These are phyloP conservation scores for Colletotrichum sp. DNA, from an alignment of 2,329 filamentous ascomycete genomes.

Conservation along the genomic window DNA sequence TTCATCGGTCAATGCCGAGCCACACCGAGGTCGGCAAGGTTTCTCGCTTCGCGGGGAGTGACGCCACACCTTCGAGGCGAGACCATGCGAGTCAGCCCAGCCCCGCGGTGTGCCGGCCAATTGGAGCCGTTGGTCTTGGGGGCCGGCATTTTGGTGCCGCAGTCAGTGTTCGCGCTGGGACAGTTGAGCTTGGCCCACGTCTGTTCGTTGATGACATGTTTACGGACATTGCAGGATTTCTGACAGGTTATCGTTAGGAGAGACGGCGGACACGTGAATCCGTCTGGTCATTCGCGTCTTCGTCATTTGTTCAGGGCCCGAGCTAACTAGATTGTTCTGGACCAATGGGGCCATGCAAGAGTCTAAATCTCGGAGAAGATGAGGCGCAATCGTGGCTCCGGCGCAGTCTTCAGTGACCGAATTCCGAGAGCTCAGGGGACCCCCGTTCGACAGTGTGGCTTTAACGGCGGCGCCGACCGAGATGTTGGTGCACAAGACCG, in stretches of 20 bases:
- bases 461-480: neutral
- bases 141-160: neutral
- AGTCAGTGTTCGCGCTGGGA: neutral
- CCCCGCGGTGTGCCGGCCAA: neutral
- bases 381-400: neutral
- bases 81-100: neutral
- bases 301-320: neutral
- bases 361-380: neutral
- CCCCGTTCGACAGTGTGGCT: neutral
- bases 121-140: neutral
- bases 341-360: neutral
- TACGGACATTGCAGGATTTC: neutral
- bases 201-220: neutral
- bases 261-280: neutral
- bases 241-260: neutral
- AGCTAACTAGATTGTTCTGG: neutral
- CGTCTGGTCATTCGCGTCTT: neutral
- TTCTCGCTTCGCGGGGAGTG: neutral
- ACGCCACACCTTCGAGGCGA: neutral
- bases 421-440: neutral
- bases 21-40: neutral
- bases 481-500: neutral
- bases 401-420: neutral
- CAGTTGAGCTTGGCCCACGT: slow-evolving; percentile 4
- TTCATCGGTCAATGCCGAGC: neutral